Base-by-base conservation (phyloP, 208 protist species). In the Leishmania tropica region DNA sequence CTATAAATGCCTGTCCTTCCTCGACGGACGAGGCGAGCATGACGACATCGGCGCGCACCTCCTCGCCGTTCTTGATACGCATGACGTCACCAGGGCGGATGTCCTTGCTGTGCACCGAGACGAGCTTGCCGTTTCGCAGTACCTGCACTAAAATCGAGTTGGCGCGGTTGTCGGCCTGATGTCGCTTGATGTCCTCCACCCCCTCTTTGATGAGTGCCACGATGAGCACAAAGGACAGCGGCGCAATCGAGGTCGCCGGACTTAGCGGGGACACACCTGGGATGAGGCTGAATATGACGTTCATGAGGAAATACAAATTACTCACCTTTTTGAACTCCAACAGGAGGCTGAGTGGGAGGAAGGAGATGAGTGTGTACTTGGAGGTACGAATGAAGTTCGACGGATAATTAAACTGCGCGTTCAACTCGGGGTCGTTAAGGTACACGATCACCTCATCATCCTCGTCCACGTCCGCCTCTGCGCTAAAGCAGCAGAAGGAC, bases 271-370 rank as follows among this genome's bases (percentile, higher is more conserved):
- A 93, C 0, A 99, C 89, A 51, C 92, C 93, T 15, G 98, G 98
- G 58, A 99, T 97, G 6, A 99, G 83, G 13, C 91, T 86, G 45
- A 99, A 90, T 58, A 98, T 88, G 89, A 97, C 98, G 77, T 93
- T 95, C 13, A 99, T 81, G 24, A 99, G 86, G 85, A 99, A 99
- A 85, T 99, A 99, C 35, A 98, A 72, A 78, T 99, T 99, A 54
- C 97, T 97, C 15, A 95, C 88, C 82, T 96, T 95, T 47, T 60
- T 90, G 67, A 99, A 99, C 86, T 99, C 98, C 73, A 98, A 92
- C 17, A 98, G 85, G 17, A 99, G 85, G 40, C 89, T 94, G 24
- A 99, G 82, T n/a, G 98, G 98, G 31, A 99, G 77, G 65, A 99
- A 99, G 11, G 93, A 96, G 37, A 88, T 83, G 4, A 93, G 4